These are phyloP conservation scores for Metarhizium humberi DNA, from an alignment of 2,329 filamentous ascomycete species.

Conservation along the genomic window DNA sequence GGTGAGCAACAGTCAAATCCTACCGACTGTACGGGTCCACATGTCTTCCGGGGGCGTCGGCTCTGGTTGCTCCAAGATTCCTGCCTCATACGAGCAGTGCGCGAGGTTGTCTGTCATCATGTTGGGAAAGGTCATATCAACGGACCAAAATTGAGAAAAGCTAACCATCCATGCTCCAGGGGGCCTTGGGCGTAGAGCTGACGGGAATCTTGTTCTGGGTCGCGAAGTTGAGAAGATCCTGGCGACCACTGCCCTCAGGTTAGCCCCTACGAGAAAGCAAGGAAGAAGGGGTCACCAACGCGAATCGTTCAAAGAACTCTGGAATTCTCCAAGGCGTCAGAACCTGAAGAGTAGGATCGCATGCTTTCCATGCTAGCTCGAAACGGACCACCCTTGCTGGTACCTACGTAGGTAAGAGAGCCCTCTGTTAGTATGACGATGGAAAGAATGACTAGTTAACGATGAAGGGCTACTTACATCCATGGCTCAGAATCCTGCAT, in stretches of 20 bases:
- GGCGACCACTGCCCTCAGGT: neutral
- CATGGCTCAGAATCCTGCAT: constrained; percentile 31
- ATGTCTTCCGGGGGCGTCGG: neutral
- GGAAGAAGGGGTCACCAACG: neutral
- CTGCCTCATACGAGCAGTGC: neutral
- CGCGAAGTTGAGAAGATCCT: constrained; percentile 2
- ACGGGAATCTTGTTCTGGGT: constrained; percentile 2
- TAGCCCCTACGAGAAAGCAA: neutral
- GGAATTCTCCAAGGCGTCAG: neutral
- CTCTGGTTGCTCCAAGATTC: neutral
- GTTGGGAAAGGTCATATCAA: neutral
- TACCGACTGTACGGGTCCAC: neutral
- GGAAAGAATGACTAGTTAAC: neutral
- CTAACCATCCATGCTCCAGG: constrained; percentile 4
- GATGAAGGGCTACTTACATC: constrained; percentile 25
- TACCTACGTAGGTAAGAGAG: neutral
- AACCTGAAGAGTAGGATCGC: neutral
- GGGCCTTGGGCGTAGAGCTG: constrained; percentile 3
- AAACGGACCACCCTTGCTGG: neutral
- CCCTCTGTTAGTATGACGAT: neutral
- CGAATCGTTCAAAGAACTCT: neutral
- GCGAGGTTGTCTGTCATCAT: neutral
- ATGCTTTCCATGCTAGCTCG: neutral
- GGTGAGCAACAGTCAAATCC: neutral
- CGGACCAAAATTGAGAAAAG: neutral